Percentiles rank a stretch among this genome's conserved stretches.
These are phyloP conservation scores for Talaromyces sp. DNA, from an alignment of 2,329 filamentous ascomycete genomes.

Conservation along the genomic window DNA sequence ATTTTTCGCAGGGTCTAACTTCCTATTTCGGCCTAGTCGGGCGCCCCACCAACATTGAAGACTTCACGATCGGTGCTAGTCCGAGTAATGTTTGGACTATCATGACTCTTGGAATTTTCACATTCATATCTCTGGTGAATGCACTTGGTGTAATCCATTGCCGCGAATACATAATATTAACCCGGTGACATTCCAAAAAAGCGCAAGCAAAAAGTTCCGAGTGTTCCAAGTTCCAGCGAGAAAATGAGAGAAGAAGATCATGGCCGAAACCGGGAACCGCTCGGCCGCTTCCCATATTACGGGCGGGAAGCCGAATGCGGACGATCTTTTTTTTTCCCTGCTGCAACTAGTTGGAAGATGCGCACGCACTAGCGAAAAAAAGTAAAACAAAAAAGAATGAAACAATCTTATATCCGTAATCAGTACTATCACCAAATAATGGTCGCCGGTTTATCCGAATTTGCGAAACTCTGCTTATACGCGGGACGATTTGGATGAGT, in stretches of 20 bases:
- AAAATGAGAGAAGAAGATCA: not conserved
- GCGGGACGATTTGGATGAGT: not conserved
- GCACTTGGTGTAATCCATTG: not conserved
- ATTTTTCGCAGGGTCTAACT: not conserved
- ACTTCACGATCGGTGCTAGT: too few relatives aligned
- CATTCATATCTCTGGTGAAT: too few relatives aligned
- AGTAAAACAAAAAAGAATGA: not conserved
- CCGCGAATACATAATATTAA: too few relatives aligned
- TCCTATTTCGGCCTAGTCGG: not conserved
- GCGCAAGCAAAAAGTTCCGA: not conserved
- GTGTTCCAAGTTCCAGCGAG: not conserved
- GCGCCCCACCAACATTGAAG: slow-evolving; percentile 2
- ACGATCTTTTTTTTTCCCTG: not conserved
- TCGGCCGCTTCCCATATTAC: not conserved
- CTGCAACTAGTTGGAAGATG: not conserved
- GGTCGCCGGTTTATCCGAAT: too few relatives aligned
- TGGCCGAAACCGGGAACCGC: not conserved
- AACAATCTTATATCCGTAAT: too few relatives aligned
- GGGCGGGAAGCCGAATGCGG: not conserved
- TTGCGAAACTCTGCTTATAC: not conserved
- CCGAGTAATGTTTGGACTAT: not conserved
- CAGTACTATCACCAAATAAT: too few relatives aligned
- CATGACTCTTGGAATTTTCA: too few relatives aligned
- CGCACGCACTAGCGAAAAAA: not conserved
- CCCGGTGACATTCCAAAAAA: not conserved